Evolutionary conservation across 208 protist genomes (phyloP).

Genomic region (Crithidia sp.): DNA sequence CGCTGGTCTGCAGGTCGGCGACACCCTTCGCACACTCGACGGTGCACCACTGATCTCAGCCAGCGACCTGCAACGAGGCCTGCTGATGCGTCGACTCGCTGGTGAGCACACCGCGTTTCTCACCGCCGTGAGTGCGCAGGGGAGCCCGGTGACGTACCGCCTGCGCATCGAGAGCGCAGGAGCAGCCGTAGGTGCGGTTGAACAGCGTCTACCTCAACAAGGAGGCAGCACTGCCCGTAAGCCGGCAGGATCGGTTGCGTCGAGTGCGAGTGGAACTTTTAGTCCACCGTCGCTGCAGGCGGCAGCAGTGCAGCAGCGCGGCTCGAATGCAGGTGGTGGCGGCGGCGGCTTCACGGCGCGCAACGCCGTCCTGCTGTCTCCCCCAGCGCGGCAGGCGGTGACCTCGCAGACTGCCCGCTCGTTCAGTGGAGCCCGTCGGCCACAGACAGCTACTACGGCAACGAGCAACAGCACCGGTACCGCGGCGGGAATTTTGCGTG

Average conservation of each 20-base stretch:
- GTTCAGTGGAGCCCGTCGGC: neutral
- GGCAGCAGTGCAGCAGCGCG: neutral
- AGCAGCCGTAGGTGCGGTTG: neutral
- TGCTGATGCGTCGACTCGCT: constrained; percentile 1
- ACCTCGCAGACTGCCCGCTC: neutral
- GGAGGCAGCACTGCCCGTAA: too few species aligned
- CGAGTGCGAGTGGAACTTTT: neutral
- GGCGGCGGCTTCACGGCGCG: neutral
- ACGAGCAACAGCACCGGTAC: neutral
- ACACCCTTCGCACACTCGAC: constrained; percentile 35
- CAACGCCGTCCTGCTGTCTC: neutral
- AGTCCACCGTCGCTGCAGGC: neutral
- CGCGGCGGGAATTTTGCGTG: neutral
- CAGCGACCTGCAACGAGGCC: constrained; percentile 12
- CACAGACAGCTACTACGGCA: too few species aligned
- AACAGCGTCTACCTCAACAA: neutral
- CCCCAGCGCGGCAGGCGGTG: neutral
- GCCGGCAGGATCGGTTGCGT: neutral
- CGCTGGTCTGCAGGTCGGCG: constrained; percentile 35
- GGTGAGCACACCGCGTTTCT: constrained; percentile 20
- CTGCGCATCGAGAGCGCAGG: constrained; percentile 9
- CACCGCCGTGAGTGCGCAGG: constrained; percentile 21
- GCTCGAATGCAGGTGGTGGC: neutral
- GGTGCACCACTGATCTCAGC: constrained; percentile 17
- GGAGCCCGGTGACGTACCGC: constrained; percentile 28